Evolutionary conservation across 805 yeast genomes (phyloP).

Genomic region (Nakazawaea sp.): DNA sequence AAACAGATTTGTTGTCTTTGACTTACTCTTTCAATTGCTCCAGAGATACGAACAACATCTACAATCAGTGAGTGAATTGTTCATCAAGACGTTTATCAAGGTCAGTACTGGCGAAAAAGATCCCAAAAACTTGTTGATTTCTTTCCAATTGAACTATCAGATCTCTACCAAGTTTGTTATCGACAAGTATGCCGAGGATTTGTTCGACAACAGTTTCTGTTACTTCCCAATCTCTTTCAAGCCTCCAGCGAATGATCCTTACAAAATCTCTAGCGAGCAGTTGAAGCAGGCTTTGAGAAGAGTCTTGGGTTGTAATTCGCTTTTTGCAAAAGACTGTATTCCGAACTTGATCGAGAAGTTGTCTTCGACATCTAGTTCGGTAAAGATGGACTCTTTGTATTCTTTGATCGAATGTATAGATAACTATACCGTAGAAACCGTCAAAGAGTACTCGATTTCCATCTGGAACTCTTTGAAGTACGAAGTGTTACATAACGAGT

Average conservation of each 20-base stretch:
- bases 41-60: conserved; percentile 19
- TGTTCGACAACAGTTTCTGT: conserved; percentile 87
- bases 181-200: conserved; percentile 43
- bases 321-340: conserved; percentile 66
- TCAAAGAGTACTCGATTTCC: conserved; percentile 58
- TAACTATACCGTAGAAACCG: conserved; percentile 39
- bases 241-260: conserved; percentile 88
- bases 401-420: conserved; percentile 54
- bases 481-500: conserved; percentile 78
- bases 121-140: conserved; percentile 74
- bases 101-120: conserved; percentile 88
- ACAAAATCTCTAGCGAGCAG: conserved; percentile 69
- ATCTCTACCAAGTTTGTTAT: conserved; percentile 40
- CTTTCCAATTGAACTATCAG: conserved; percentile 49
- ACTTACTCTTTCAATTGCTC: conserved; percentile 33
- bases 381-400: conserved; percentile 65
- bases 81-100: conserved; percentile 53
- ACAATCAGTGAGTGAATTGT: conserved; percentile 27
- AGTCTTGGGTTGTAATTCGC: conserved; percentile 54
- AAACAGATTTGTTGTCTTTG: conserved; percentile 54
- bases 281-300: conserved; percentile 55
- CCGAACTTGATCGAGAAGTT: conserved; percentile 76
- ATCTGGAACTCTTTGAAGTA: conserved; percentile 86
- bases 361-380: conserved; percentile 65
- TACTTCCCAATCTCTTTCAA: conserved; percentile 94